phyloP scores from a whole-genome alignment of 2,329 filamentous ascomycete species.

The Beauveria sp. region DNA sequence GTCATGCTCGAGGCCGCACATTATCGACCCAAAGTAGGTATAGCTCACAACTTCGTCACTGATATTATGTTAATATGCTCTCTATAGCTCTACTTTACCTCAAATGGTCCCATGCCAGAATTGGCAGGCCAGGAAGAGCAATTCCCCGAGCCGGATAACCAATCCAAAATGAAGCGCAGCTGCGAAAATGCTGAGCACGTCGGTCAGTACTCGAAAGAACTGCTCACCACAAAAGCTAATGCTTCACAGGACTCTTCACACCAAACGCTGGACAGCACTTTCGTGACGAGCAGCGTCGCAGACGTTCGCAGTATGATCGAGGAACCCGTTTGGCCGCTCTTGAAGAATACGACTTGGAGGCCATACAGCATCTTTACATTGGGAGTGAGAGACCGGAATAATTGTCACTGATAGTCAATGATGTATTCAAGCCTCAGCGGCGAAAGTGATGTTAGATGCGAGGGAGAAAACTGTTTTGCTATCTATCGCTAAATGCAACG shows the following conservation, averaged over 20 bases:
- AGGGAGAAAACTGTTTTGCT: neutral
- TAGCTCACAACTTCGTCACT: neutral
- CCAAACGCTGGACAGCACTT: constrained; percentile 68
- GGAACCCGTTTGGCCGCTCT: constrained; percentile 66
- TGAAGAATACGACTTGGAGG: constrained; percentile 52
- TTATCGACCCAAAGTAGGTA: constrained; percentile 71
- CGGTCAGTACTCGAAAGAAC: constrained; percentile 44
- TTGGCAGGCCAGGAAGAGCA: constrained; percentile 62
- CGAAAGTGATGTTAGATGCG: neutral
- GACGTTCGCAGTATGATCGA: constrained; percentile 72
- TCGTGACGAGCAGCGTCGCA: constrained; percentile 67
- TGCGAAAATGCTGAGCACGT: constrained; percentile 81
- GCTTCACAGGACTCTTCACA: constrained; percentile 62
- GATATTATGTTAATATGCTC: neutral
- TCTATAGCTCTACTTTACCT: constrained; percentile 43
- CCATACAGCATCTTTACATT: constrained; percentile 32
- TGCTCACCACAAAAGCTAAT: neutral
- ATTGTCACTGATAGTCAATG: neutral
- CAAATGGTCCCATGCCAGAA: constrained; percentile 38
- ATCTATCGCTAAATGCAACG: constrained; percentile 9
- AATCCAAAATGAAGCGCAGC: constrained; percentile 79
- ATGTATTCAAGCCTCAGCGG: constrained; percentile 4
- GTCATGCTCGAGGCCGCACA: constrained; percentile 82
- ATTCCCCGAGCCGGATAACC: constrained; percentile 76
- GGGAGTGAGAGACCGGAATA: constrained; percentile 2